A percentile compares a stretch with the other conserved stretches of the same genome.
Evolutionary conservation across 2,329 filamentous ascomycete genomes (phyloP).

Genomic region (Geosmithia flava): DNA sequence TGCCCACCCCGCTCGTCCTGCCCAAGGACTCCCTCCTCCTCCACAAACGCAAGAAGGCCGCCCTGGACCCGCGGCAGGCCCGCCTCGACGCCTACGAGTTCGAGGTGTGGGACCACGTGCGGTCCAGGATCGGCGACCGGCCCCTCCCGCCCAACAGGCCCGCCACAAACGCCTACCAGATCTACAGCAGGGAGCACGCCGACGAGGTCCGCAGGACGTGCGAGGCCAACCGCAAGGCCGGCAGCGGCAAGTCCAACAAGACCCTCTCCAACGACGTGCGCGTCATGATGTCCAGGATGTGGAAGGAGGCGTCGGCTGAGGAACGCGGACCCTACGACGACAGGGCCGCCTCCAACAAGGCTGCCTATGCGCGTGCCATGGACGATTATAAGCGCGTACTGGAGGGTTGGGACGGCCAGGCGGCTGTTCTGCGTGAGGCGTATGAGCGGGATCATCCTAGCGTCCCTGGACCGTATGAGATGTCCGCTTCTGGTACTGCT

Average conservation of each 20-base stretch:
- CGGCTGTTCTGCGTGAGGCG: constrained; percentile 35
- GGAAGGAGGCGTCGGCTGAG: constrained; percentile 64
- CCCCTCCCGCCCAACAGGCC: constrained; percentile 61
- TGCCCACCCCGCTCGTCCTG: constrained; percentile 64
- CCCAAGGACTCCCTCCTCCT: constrained; percentile 41
- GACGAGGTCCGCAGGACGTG: constrained; percentile 49
- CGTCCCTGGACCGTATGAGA: constrained; percentile 11
- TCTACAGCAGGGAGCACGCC: constrained; percentile 73
- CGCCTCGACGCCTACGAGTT: constrained; percentile 45
- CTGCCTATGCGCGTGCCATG: constrained; percentile 46
- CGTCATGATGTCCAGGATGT: constrained; percentile 77
- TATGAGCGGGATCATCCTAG: constrained; percentile 41
- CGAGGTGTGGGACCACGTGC: constrained; percentile 38
- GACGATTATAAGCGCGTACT: constrained; percentile 48
- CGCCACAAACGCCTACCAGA: constrained; percentile 73
- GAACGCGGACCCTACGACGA: constrained; percentile 69
- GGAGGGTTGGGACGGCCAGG: constrained; percentile 60
- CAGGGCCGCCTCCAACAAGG: constrained; percentile 59
- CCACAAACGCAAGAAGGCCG: constrained; percentile 42
- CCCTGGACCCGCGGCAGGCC: constrained; percentile 35
- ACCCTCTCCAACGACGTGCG: constrained; percentile 72
- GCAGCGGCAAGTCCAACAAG: constrained; percentile 32
- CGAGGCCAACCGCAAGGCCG: constrained; percentile 42
- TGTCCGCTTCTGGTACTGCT: too few relatives aligned
- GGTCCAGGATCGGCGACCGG: constrained; percentile 55